Evolutionary conservation across 306 rosid species (phyloP).

Genomic region (Trifolium fragiferum): DNA sequence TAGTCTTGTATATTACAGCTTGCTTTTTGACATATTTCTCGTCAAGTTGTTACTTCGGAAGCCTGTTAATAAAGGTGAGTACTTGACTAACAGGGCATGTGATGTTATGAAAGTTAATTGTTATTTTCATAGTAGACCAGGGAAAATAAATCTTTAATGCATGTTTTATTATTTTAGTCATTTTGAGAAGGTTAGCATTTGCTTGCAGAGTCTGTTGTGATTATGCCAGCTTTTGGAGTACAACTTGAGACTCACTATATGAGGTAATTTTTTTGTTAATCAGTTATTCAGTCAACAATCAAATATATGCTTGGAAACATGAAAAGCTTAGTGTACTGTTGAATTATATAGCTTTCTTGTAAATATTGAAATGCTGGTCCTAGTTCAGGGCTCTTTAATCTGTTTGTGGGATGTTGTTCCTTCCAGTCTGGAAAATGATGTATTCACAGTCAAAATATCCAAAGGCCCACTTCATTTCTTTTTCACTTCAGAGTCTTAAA

Average conservation of each 20-base stretch:
- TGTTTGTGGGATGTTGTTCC: neutral
- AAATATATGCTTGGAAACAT: neutral
- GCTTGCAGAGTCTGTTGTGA: conserved; percentile 73
- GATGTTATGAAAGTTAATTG: conserved; percentile 31
- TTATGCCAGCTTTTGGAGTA: conserved; percentile 93
- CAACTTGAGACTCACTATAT: conserved; percentile 82
- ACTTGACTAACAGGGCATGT: conserved; percentile 32
- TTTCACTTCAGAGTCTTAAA: neutral
- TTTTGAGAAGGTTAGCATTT: conserved; percentile 29
- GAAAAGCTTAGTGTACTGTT: conserved; percentile 13
- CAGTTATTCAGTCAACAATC: conserved; percentile 2
- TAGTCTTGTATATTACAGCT: conserved; percentile 57
- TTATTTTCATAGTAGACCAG: conserved; percentile 19
- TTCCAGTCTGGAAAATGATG: neutral
- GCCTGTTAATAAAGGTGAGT: conserved; percentile 73
- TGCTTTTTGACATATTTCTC: conserved; percentile 59
- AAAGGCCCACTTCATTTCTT: neutral
- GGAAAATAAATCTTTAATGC: conserved; percentile 1
- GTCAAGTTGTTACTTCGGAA: conserved; percentile 65
- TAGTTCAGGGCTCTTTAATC: conserved; percentile 15
- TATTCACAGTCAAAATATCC: neutral
- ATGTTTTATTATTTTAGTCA: conserved; percentile 17
- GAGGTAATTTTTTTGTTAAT: conserved; percentile 56
- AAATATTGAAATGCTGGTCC: neutral
- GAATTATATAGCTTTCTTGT: neutral